Percentiles rank a stretch among this genome's conserved stretches.
Evolutionary conservation across 331 rosid genomes (phyloP).

Genomic region (Arachis monticola): DNA sequence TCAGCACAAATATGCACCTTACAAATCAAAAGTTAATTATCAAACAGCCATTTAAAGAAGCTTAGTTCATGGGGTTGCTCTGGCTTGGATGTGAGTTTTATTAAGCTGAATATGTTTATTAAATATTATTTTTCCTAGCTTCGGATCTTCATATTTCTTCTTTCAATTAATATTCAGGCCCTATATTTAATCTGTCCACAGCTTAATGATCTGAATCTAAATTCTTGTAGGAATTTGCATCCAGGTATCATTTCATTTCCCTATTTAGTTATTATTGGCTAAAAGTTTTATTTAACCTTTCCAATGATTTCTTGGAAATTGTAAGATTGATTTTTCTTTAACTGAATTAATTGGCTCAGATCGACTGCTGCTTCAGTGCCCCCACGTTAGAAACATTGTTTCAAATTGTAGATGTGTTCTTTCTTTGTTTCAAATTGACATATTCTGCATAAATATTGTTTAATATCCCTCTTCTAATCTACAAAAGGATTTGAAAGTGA

Average conservation of each 20-base stretch:
- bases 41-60: constrained; percentile 75
- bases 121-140: constrained; percentile 14
- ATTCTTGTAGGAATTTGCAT: constrained; percentile 82
- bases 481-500: no score
- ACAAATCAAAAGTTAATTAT: constrained; percentile 85
- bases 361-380: constrained; percentile 81
- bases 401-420: no score
- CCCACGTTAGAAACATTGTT: constrained; percentile 53
- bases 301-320: neutral
- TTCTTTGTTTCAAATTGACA: no score
- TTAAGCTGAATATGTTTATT: constrained; percentile 13
- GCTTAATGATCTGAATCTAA: constrained; percentile 81
- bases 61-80: constrained; percentile 98
- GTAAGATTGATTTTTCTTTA: constrained; percentile 13
- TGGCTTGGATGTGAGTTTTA: constrained; percentile 81
- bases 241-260: constrained; percentile 65
- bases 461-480: no score
- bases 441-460: no score
- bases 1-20: constrained; percentile 52
- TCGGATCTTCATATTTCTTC: constrained; percentile 40
- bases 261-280: constrained; percentile 27
- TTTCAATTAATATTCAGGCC: constrained; percentile 61
- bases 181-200: constrained; percentile 81
- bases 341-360: constrained; percentile 50
- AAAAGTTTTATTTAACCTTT: constrained; percentile 8